phyloP scores from a whole-genome alignment of 1,139 yeast genomes.

The Magnusiomyces sp. region DNA sequence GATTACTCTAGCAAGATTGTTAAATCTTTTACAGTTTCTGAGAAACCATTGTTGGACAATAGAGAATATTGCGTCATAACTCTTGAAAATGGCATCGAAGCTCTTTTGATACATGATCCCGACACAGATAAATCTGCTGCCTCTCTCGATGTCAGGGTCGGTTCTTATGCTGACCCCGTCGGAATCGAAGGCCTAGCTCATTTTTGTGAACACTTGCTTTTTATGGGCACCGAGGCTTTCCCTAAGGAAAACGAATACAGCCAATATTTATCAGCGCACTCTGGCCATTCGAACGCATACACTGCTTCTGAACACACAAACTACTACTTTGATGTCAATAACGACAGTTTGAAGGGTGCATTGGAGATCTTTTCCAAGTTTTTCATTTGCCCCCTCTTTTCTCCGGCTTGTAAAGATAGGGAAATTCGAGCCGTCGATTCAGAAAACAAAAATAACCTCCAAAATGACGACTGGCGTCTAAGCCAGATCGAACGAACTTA shows the following conservation, averaged over 20 bases:
- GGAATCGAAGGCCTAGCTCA: constrained; percentile 84
- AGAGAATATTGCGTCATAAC: constrained; percentile 61
- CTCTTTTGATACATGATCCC: constrained; percentile 71
- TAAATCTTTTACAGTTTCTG: constrained; percentile 12
- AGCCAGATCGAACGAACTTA: constrained; percentile 74
- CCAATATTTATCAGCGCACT: constrained; percentile 63
- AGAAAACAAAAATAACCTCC: constrained; percentile 89
- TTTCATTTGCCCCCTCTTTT: constrained; percentile 77
- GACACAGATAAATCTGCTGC: constrained; percentile 91
- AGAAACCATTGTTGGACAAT: constrained; percentile 46
- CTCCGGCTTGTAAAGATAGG: constrained; percentile 74
- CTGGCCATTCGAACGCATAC: constrained; percentile 69
- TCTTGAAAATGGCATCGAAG: constrained; percentile 62
- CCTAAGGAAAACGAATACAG: constrained; percentile 88
- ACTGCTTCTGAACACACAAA: constrained; percentile 87
- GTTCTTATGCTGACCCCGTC: constrained; percentile 74
- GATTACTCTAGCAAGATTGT: constrained; percentile 1
- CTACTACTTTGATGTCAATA: constrained; percentile 77
- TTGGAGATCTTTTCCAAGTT: constrained; percentile 89
- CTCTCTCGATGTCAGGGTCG: constrained; percentile 84
- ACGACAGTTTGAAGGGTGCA: constrained; percentile 74
- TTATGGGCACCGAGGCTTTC: constrained; percentile 93
- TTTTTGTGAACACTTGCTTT: constrained; percentile 89
- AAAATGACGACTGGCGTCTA: constrained; percentile 81
- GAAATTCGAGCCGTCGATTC: constrained; percentile 94